phyloP scores from a whole-genome alignment of 2,329 filamentous ascomycete genomes.

The Exophiala xenobiotica region DNA sequence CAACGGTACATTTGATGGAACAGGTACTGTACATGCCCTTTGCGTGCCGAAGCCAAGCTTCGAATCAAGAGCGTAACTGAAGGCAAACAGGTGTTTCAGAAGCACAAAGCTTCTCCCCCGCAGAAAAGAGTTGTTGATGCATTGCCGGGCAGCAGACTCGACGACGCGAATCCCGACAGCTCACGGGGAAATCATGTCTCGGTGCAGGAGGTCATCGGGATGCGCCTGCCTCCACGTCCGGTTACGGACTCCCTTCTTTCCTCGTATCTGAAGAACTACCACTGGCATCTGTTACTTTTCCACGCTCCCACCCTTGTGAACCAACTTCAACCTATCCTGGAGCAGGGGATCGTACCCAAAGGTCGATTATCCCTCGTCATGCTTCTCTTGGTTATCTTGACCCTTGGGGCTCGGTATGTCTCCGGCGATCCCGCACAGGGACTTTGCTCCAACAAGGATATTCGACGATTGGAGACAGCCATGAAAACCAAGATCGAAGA shows the following conservation, averaged over 20 bases:
- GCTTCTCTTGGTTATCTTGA: background rate
- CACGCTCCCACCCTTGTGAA: background rate
- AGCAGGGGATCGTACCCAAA: background rate
- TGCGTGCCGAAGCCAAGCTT: background rate
- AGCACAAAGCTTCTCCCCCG: background rate
- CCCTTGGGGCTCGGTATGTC: background rate
- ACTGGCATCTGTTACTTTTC: slow-evolving; percentile 1
- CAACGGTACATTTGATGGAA: background rate
- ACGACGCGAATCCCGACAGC: background rate
- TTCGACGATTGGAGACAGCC: background rate
- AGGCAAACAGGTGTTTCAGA: background rate
- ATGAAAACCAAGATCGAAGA: background rate
- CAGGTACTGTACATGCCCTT: background rate
- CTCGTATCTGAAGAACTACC: slow-evolving; percentile 1
- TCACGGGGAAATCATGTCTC: background rate
- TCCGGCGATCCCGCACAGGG: background rate
- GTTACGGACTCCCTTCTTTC: background rate
- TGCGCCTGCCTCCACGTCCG: background rate
- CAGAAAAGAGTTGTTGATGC: background rate
- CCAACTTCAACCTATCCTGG: background rate
- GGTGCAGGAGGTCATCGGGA: background rate
- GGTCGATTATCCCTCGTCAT: background rate
- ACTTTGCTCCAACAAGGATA: background rate
- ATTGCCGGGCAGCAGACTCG: background rate
- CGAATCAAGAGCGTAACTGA: too few species aligned